These are phyloP conservation scores for Aquanectria penicillioides DNA, from an alignment of 2,329 filamentous ascomycete genomes.

Conservation along the genomic window DNA sequence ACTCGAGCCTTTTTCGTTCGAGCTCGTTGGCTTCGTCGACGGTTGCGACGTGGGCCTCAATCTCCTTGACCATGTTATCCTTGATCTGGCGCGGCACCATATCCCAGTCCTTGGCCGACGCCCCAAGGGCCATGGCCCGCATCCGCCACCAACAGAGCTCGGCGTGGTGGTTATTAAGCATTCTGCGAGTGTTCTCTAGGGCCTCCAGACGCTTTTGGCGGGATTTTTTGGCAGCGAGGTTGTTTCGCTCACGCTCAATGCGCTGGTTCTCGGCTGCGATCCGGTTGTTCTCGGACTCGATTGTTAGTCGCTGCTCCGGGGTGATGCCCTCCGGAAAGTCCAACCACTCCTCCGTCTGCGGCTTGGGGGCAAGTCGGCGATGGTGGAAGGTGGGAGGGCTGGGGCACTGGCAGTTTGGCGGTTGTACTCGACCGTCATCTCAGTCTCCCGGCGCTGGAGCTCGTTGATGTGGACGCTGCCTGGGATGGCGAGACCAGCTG, in stretches of 20 bases:
- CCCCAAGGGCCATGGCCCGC: constrained; percentile 39
- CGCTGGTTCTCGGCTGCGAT: constrained; percentile 38
- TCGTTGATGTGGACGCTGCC: constrained; percentile 25
- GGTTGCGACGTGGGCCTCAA: too few relatives aligned
- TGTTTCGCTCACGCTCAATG: constrained; percentile 48
- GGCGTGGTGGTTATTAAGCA: constrained; percentile 37
- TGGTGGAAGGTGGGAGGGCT: constrained; percentile 38
- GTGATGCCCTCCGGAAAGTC: constrained; percentile 29
- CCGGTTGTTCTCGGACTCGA: constrained; percentile 39
- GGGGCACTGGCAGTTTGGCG: constrained; percentile 38
- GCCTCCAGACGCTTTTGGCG: constrained; percentile 45
- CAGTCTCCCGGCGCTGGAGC: constrained; percentile 25
- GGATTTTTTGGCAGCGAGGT: constrained; percentile 50
- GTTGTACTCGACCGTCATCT: constrained; percentile 32
- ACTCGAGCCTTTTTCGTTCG: constrained; percentile 33
- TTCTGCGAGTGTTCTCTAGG: constrained; percentile 28
- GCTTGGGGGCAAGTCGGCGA: constrained; percentile 44
- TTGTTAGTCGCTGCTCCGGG: constrained; percentile 8
- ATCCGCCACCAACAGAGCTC: constrained; percentile 44
- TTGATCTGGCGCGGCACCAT: constrained; percentile 28
- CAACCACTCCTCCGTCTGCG: constrained; percentile 29
- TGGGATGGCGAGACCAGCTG: constrained; percentile 36
- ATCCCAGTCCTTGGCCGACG: constrained; percentile 33
- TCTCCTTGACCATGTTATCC: constrained; percentile 30
- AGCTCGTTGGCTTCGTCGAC: constrained; percentile 26